Percentiles rank a stretch among this genome's conserved stretches.
These are phyloP conservation scores for Penicillium sp. DNA, from an alignment of 2,329 filamentous ascomycete genomes.

Conservation along the genomic window DNA sequence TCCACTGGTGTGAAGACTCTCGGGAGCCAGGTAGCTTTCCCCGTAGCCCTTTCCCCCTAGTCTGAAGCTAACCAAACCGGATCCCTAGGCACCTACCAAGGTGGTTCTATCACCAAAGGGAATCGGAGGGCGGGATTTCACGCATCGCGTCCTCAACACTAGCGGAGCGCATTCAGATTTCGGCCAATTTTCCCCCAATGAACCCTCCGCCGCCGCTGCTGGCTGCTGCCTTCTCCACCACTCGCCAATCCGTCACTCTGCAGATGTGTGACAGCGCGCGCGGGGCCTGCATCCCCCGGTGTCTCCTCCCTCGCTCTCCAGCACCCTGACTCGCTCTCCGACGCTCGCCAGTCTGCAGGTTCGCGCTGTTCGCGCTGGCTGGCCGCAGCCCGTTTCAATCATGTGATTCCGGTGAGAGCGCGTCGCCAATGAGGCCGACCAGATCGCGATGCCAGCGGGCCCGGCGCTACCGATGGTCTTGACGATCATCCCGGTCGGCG, in stretches of 20 bases:
- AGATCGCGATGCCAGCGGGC: slow-evolving; percentile 12
- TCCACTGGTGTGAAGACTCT: no score
- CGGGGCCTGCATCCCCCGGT: slow-evolving; percentile 19
- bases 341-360: slow-evolving; percentile 26
- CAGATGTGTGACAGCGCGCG: slow-evolving; percentile 24
- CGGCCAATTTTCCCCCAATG: slow-evolving; percentile 19
- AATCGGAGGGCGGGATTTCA: no score
- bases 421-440: slow-evolving; percentile 27
- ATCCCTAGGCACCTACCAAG: no score
- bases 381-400: slow-evolving; percentile 36
- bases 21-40: no score
- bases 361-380: slow-evolving; percentile 32
- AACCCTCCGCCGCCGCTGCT: no score
- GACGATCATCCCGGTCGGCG: slow-evolving; percentile 29
- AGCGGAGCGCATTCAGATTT: slow-evolving; percentile 14
- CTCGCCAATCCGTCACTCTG: slow-evolving; percentile 22
- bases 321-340: slow-evolving; percentile 24
- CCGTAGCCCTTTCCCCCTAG: no score
- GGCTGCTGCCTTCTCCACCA: slow-evolving; percentile 9
- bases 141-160: no score
- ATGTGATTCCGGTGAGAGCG: slow-evolving; percentile 35
- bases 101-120: no score
- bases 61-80: no score
- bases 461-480: slow-evolving; percentile 14
- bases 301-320: slow-evolving; percentile 15